phyloP scores from a whole-genome alignment of 768 basidiomycete species.

The Symmetrospora coprosmae region DNA sequence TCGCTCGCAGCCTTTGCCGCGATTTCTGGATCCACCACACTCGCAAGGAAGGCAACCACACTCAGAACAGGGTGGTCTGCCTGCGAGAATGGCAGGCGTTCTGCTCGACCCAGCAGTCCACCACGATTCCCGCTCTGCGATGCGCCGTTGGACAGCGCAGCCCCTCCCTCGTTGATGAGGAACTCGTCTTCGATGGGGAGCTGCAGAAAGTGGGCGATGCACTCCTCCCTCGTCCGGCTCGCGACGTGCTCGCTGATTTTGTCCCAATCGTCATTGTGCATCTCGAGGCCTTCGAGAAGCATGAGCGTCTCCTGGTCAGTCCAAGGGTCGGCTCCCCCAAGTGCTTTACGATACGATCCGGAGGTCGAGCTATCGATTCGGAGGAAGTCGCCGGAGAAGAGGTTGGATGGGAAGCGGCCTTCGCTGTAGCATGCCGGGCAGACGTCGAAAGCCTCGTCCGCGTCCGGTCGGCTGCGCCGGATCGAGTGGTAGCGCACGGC shows the following conservation, averaged over 20 bases:
- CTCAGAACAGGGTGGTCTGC: constrained; percentile 97
- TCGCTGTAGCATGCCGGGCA: constrained; percentile 88
- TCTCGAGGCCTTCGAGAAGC: constrained; percentile 89
- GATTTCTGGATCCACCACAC: constrained; percentile 67
- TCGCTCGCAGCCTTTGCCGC: constrained; percentile 87
- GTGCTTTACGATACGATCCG: background rate
- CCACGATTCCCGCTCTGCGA: background rate
- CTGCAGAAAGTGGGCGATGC: constrained; percentile 86
- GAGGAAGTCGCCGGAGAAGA: constrained; percentile 96
- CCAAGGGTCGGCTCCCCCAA: constrained; percentile 54
- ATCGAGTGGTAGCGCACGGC: constrained; percentile 75
- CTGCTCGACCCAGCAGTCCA: background rate
- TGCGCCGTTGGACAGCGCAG: constrained; percentile 43
- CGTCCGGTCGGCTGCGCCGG: constrained; percentile 40
- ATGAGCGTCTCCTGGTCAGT: constrained; percentile 74
- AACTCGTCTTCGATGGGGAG: constrained; percentile 94
- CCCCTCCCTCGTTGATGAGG: constrained; percentile 53
- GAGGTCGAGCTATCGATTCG: constrained; percentile 37
- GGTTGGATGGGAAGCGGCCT: constrained; percentile 85
- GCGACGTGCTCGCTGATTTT: constrained; percentile 75
- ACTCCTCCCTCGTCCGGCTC: constrained; percentile 80
- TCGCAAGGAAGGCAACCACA: constrained; percentile 87
- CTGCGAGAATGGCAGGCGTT: constrained; percentile 71
- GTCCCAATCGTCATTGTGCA: constrained; percentile 96
- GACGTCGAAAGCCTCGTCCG: constrained; percentile 70